phyloP scores from a whole-genome alignment of 2,329 filamentous ascomycete species.

The Aspergillus latus region DNA sequence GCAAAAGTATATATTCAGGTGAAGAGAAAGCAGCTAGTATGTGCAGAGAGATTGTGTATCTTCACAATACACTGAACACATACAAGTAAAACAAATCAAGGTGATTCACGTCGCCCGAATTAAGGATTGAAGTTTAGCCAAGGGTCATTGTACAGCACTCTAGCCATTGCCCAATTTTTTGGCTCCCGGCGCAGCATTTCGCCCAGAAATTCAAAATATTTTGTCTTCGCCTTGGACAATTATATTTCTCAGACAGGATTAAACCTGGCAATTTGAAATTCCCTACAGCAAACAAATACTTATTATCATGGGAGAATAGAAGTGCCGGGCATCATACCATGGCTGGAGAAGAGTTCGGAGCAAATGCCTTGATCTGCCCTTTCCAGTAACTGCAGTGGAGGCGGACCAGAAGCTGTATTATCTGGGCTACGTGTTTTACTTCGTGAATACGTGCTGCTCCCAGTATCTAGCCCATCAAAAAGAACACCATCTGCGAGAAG shows the following conservation, averaged over 20 bases:
- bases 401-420: conserved; percentile 25
- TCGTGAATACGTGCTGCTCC: conserved; percentile 23
- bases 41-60: too few species aligned
- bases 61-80: too few species aligned
- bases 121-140: conserved; percentile 19
- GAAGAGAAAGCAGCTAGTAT: too few species aligned
- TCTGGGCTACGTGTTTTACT: conserved; percentile 26
- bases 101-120: too few species aligned
- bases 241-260: conserved; percentile 24
- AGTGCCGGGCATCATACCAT: conserved; percentile 16
- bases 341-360: conserved; percentile 13
- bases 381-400: conserved; percentile 18
- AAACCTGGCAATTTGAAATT: conserved; percentile 22
- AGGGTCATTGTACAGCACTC: conserved; percentile 33
- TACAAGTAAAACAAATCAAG: too few species aligned
- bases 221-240: conserved; percentile 32
- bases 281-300: conserved; percentile 16
- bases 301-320: neutral
- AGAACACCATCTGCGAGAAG: conserved; percentile 30
- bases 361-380: conserved; percentile 10
- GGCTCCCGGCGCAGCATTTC: conserved; percentile 38
- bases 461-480: conserved; percentile 27
- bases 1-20: too few species aligned
- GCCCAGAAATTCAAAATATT: conserved; percentile 32
- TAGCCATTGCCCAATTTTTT: conserved; percentile 34